Percentiles rank a stretch among this genome's conserved stretches.
Evolutionary conservation across 2,329 filamentous ascomycete species (phyloP).

Genomic region (Penicillium psychrosexuale): DNA sequence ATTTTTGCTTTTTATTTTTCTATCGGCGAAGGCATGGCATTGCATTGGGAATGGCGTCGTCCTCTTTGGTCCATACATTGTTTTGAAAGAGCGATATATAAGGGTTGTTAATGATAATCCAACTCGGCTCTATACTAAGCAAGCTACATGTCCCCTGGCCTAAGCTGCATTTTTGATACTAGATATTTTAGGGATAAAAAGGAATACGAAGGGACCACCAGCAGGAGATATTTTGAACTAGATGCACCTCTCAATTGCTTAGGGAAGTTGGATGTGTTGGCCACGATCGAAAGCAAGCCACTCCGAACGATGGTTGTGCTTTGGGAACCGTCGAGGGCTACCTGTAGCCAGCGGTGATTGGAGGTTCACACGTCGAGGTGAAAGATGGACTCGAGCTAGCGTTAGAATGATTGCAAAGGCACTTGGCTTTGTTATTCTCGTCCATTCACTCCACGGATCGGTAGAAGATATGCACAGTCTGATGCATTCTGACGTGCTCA

Average conservation of each 20-base stretch:
- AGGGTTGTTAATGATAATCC: background rate
- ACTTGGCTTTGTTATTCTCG: no score
- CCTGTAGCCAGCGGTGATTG: no score
- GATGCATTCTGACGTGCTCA: no score
- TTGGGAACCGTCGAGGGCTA: no score
- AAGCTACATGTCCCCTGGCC: background rate
- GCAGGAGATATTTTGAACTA: background rate
- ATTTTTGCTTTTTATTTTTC: conserved; percentile 3
- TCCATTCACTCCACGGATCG: no score
- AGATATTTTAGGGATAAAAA: background rate
- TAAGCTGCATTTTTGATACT: background rate
- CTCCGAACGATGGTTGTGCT: no score
- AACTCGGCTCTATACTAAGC: background rate
- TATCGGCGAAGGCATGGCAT: conserved; percentile 6
- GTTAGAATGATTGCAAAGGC: no score
- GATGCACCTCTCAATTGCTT: background rate
- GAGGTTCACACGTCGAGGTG: no score
- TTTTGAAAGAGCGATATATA: conserved; percentile 2
- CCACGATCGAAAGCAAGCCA: no score
- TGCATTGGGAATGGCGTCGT: conserved; percentile 24
- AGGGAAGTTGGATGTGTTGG: no score
- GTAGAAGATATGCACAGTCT: no score
- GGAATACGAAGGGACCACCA: background rate
- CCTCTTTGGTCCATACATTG: conserved; percentile 2
- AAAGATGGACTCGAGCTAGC: no score